A percentile compares a stretch with the other conserved stretches of the same genome.
Evolutionary conservation across 2,329 filamentous ascomycete genomes (phyloP).

Genomic region (Verticillium dahliae): DNA sequence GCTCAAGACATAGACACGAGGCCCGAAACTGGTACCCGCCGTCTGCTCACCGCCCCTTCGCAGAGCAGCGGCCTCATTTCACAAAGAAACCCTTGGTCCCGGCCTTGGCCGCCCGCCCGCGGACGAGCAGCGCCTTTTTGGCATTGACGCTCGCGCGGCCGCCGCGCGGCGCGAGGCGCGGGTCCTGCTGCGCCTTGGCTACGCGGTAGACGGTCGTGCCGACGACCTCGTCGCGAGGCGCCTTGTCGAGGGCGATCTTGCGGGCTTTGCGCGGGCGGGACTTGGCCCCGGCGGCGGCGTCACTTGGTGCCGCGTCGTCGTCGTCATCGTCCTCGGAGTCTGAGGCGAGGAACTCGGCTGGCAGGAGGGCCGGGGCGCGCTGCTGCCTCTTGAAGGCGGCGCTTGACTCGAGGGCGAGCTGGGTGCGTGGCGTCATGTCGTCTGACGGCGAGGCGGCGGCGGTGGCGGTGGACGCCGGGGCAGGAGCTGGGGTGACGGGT

Average conservation of each 20-base stretch:
- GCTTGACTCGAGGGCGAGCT: slow-evolving; percentile 2
- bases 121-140: slow-evolving; percentile 38
- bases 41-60: neutral
- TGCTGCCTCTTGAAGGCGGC: neutral
- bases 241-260: slow-evolving; percentile 29
- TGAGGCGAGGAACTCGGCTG: slow-evolving; percentile 49
- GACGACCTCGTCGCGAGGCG: slow-evolving; percentile 39
- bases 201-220: slow-evolving; percentile 50
- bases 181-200: slow-evolving; percentile 30
- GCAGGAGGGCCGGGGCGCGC: slow-evolving; percentile 35
- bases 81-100: slow-evolving; percentile 38
- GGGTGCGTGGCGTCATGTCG: slow-evolving; percentile 10
- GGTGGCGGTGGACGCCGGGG: neutral
- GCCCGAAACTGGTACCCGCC: too few species aligned
- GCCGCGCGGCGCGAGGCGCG: slow-evolving; percentile 40
- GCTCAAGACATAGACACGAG: too few species aligned
- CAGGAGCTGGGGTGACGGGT: slow-evolving; percentile 5
- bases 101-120: slow-evolving; percentile 31
- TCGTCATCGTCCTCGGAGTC: slow-evolving; percentile 33
- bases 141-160: slow-evolving; percentile 32
- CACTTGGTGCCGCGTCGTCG: slow-evolving; percentile 16
- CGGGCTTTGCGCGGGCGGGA: slow-evolving; percentile 30
- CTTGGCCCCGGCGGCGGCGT: slow-evolving; percentile 12
- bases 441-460: slow-evolving; percentile 9
- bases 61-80: slow-evolving; percentile 1